Percentiles rank a stretch among this genome's conserved stretches.
Conservation (phyloP, 805 yeast species). For the Suhomyces xylopsoci region DNA sequence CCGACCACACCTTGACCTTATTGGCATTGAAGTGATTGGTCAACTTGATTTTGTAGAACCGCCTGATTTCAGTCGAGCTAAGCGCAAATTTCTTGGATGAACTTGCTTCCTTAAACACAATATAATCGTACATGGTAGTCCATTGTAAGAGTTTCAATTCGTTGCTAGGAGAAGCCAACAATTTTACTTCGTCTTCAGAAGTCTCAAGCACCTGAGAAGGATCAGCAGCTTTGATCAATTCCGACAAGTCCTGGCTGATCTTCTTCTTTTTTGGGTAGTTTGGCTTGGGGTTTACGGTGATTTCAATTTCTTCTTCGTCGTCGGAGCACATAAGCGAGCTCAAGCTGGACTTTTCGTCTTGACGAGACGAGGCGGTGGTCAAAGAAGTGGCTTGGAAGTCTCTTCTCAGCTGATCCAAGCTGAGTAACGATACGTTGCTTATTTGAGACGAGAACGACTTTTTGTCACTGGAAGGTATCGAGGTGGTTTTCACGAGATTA, state of each 20-base stretch:
- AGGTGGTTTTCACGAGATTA: slow-evolving; percentile 10
- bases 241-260: neutral
- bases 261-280: neutral
- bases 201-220: slow-evolving; percentile 1
- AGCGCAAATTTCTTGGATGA: slow-evolving; percentile 1
- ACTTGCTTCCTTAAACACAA: slow-evolving; percentile 12
- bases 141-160: slow-evolving; percentile 36
- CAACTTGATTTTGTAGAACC: slow-evolving; percentile 7
- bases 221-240: slow-evolving; percentile 1
- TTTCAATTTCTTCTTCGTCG: slow-evolving; percentile 15
- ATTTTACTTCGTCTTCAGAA: slow-evolving; percentile 1
- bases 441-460: slow-evolving; percentile 12
- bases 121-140: slow-evolving; percentile 33
- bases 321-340: slow-evolving; percentile 20
- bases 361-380: neutral
- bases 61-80: slow-evolving; percentile 2
- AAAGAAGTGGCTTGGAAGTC: slow-evolving; percentile 1
- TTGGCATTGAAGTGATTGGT: neutral
- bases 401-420: slow-evolving; percentile 9
- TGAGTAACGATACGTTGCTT: slow-evolving; percentile 11
- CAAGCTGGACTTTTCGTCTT: slow-evolving; percentile 2
- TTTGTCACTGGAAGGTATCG: slow-evolving; percentile 3
- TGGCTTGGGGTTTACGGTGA: neutral
- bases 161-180: slow-evolving; percentile 15
- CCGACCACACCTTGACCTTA: neutral